A percentile compares a stretch with the other conserved stretches of the same genome.
These are phyloP conservation scores for Chaetomium sp. DNA, from an alignment of 2,329 filamentous ascomycete genomes.

Conservation along the genomic window DNA sequence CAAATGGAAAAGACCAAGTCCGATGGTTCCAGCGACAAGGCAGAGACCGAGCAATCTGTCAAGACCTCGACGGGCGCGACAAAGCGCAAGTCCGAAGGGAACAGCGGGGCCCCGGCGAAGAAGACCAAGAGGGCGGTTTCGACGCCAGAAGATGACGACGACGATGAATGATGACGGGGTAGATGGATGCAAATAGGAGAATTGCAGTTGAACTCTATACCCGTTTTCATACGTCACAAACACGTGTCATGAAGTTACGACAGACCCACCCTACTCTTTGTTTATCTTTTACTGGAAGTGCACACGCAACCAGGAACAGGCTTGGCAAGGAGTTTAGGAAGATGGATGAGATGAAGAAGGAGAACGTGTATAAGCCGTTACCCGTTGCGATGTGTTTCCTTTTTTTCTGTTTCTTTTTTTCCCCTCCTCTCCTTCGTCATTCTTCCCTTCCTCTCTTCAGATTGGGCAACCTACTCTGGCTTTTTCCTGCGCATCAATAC, in stretches of 20 bases:
- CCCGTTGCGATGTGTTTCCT: neutral
- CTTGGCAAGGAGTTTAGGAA: slow-evolving; percentile 22
- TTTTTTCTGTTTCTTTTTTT: slow-evolving; percentile 1
- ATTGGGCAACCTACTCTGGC: slow-evolving; percentile 17
- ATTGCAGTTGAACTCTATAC: slow-evolving; percentile 21
- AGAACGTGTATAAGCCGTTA: too few species aligned
- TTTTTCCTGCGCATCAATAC: slow-evolving; percentile 16
- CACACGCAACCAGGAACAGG: neutral
- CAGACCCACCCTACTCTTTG: slow-evolving; percentile 21
- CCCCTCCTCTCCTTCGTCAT: neutral
- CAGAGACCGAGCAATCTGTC: slow-evolving; percentile 23
- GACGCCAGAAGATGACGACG: slow-evolving; percentile 37
- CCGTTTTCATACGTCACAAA: slow-evolving; percentile 19
- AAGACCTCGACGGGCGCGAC: slow-evolving; percentile 36
- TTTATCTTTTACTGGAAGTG: slow-evolving; percentile 5
- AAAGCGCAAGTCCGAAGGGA: slow-evolving; percentile 55
- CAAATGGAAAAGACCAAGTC: slow-evolving; percentile 68
- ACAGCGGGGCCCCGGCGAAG: slow-evolving; percentile 44
- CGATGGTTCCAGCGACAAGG: slow-evolving; percentile 18
- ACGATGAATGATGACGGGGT: slow-evolving; percentile 18
- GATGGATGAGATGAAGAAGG: slow-evolving; percentile 9
- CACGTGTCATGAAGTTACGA: slow-evolving; percentile 26
- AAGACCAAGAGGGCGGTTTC: slow-evolving; percentile 38
- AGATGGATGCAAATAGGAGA: slow-evolving; percentile 5
- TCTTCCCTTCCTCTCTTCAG: neutral